Base-by-base conservation (phyloP, 306 rosid species). In the Begonia peltatifolia region DNA sequence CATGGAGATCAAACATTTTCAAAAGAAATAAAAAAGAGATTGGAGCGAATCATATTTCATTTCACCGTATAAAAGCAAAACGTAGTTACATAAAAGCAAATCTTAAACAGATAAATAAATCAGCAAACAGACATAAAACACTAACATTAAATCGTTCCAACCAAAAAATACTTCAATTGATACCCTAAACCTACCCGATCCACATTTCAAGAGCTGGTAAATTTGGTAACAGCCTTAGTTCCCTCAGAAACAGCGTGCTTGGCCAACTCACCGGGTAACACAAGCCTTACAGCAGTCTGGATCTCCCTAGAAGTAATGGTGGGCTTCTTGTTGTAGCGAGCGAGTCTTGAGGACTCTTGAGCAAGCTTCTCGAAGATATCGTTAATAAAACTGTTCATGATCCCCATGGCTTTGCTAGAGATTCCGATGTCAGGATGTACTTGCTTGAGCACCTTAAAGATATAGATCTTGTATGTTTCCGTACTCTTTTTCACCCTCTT, bases 201-300 rank as follows among this genome's bases (percentile, higher is more conserved):
- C 1, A 6, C 12, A 4, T 35, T 74, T 60, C 35, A 81, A 60
- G 86, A 78, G 41, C 89, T 81, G 0, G 89, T 81, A 36, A 84
- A 84, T 63, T 81, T 84, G 10, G 89, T 78, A 0, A 84, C 86
- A 0, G 89, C 94, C 70, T 84, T 84, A 1, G 89, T 84, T 0
- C 94, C 94, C 53, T 84, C 94, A 0, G 94, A 84, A 0, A 81
- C 94, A 0, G 89, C 94, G 52, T 84, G 94, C 42, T 84, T 84
- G 20, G 89, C 94, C 41, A 84, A 61, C 52, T 84, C 94, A 0
- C 94, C 94, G 3, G 88, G 94, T 11, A 84, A 73, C 14, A 84
- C 94, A 22, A 84, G 73, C 41, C 94, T 61, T 0, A 84, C 94
- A 0, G 94, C 94, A 0, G 88, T 80, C 55, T 84, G 88, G 61